Base-by-base conservation (phyloP, 2,329 filamentous ascomycete species). In the Phoma herbarum region DNA sequence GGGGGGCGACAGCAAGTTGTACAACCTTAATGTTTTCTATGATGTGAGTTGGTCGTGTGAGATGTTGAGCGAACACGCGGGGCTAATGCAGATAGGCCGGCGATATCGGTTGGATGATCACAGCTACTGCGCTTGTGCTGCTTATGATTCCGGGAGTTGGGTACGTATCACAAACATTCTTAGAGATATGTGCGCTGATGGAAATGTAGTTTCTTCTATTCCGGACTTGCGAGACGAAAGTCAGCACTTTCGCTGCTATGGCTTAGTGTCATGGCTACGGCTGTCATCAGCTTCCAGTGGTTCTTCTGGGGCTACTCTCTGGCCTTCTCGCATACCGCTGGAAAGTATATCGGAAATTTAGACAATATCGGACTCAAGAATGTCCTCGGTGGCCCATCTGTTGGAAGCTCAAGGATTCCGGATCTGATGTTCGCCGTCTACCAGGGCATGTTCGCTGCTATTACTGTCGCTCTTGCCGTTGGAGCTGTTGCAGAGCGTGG, bases 251-350 rank as follows among this genome's bases (percentile, higher is more conserved):
- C 92, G 18, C 84, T 97, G 61, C 90, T 96, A 77, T 93, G 91
- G 85, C 84, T 96, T 4, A 91, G 91, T 14, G 86, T 96, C 81
- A 89, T 96, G 81, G 89, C 91, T 16, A 86, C 90, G 4, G 90
- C 87, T 11, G 87, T 96, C 64, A 87, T 93, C 60, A 89, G 88
- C 48, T 96, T 96, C 79, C 92, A 96, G 75, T 97, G 93, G 92
- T 96, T 96, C 82, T 94, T 96, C 82, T 96, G 92, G 92, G 92
- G 92, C 46, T 96, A 92, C 76, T 93, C 90, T 4, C 80, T 95
- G 11, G 87, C 90, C 46, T 95, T 93, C 75, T 95, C 91, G 16
- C 91, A 94, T 78, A 83, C 85, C 2, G 90, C 90, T 25, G 88
- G 89, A 45, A 85, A 82, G 41, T 96, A 87, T 76, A 91, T 96